Conservation (phyloP, 2,329 filamentous ascomycete species). For the Lecanosticta acicola region DNA sequence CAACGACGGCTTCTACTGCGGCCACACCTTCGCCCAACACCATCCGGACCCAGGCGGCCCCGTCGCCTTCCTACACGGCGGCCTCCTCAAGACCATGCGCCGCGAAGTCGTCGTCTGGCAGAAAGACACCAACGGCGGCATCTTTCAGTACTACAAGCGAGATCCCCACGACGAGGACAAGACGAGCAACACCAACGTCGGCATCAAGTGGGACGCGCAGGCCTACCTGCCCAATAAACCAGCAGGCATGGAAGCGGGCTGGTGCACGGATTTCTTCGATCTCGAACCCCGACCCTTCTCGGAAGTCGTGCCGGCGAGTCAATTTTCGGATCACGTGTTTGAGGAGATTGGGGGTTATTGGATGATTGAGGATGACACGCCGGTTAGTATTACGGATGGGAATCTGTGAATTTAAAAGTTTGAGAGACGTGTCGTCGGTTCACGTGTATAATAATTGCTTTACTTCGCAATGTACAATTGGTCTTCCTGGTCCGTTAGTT, state of each 20-base stretch:
- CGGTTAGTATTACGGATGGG: not conserved
- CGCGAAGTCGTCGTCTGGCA: conserved; percentile 26
- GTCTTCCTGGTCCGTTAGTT: too few species aligned
- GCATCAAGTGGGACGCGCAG: conserved; percentile 14
- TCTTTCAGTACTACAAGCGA: conserved; percentile 31
- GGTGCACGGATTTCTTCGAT: conserved; percentile 23
- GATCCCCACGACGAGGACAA: conserved; percentile 16
- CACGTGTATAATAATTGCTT: too few species aligned
- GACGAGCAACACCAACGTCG: conserved; percentile 11
- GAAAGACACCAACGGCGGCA: conserved; percentile 23
- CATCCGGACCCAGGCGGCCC: conserved; percentile 32
- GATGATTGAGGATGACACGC: conserved; percentile 16
- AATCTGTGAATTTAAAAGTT: not conserved
- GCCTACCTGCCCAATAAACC: conserved; percentile 14
- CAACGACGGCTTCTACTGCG: conserved; percentile 27
- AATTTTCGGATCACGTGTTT: conserved; percentile 15
- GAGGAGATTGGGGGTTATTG: conserved; percentile 26
- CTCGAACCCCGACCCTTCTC: conserved; percentile 21
- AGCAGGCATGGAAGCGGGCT: conserved; percentile 13
- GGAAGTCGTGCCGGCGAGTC: conserved; percentile 21
- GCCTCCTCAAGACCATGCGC: conserved; percentile 29
- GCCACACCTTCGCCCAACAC: conserved; percentile 33
- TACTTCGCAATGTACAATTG: too few species aligned
- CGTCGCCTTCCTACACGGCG: conserved; percentile 33
- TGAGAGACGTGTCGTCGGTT: too few species aligned